A percentile compares a stretch with the other conserved stretches of the same genome.
Evolutionary conservation across 2,329 filamentous ascomycete genomes (phyloP).

Genomic region (Aspergillus jensenii): DNA sequence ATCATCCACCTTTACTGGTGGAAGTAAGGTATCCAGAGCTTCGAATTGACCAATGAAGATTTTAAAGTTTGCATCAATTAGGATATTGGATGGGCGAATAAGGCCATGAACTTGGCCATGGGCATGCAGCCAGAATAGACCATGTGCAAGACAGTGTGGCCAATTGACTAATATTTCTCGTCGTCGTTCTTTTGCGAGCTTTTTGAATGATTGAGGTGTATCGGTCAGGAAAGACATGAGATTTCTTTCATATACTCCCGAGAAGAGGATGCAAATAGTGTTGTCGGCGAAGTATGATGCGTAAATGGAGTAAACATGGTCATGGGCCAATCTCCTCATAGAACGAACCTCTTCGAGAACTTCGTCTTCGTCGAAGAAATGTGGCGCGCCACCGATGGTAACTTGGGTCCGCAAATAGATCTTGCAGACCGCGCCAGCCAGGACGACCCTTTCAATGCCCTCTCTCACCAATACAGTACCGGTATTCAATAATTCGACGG

Average conservation of each 20-base stretch:
- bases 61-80: slow-evolving; percentile 55
- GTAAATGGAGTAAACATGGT: slow-evolving; percentile 46
- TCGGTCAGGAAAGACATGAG: slow-evolving; percentile 46
- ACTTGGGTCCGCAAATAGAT: slow-evolving; percentile 41
- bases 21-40: slow-evolving; percentile 54
- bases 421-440: slow-evolving; percentile 37
- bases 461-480: slow-evolving; percentile 34
- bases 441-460: slow-evolving; percentile 42
- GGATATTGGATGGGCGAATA: slow-evolving; percentile 61
- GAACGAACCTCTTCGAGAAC: slow-evolving; percentile 41
- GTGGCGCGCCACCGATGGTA: slow-evolving; percentile 35
- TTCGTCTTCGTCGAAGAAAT: slow-evolving; percentile 41
- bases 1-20: slow-evolving; percentile 53
- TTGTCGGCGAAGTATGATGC: slow-evolving; percentile 46
- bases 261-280: slow-evolving; percentile 45
- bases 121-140: slow-evolving; percentile 57
- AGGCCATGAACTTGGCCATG: slow-evolving; percentile 56
- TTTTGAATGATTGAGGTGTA: slow-evolving; percentile 42
- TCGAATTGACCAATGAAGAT: slow-evolving; percentile 61
- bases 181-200: slow-evolving; percentile 41
- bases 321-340: slow-evolving; percentile 40
- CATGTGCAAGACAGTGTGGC: slow-evolving; percentile 54
- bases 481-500: slow-evolving; percentile 54
- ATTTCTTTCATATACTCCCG: slow-evolving; percentile 41
- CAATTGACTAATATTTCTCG: slow-evolving; percentile 45